Percentiles rank a stretch among this genome's conserved stretches.
Conservation (phyloP, 176 grass and related monocot genomes). For the Oryza nivara region DNA sequence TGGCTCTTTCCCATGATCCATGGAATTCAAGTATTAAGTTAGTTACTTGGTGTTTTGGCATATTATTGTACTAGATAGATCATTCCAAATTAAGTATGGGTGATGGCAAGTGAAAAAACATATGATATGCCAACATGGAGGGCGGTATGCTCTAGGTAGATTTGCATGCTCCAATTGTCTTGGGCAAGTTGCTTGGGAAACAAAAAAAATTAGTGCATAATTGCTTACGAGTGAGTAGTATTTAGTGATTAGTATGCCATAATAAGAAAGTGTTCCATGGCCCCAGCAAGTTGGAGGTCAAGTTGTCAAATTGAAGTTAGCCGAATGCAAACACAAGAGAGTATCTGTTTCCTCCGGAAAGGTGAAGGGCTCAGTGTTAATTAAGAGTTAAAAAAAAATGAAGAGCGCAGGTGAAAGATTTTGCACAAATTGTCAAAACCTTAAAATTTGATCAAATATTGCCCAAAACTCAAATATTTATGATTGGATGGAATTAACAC, state of each 20-base stretch:
- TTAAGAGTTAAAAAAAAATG: too few species aligned
- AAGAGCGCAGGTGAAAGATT: too few species aligned
- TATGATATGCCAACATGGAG: constrained; percentile 9
- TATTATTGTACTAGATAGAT: constrained; percentile 19
- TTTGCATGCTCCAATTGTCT: constrained; percentile 4
- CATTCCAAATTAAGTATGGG: constrained; percentile 38
- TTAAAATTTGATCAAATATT: too few species aligned
- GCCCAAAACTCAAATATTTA: too few species aligned
- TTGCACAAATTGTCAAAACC: too few species aligned
- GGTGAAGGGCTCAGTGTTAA: not conserved
- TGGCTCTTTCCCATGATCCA: constrained; percentile 44
- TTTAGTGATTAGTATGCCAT: not conserved
- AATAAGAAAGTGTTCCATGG: not conserved
- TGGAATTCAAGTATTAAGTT: constrained; percentile 39
- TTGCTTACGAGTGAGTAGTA: constrained; percentile 16
- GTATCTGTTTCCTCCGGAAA: not conserved
- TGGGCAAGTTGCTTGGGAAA: not conserved
- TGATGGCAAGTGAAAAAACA: constrained; percentile 28
- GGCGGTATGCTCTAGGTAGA: constrained; percentile 42
- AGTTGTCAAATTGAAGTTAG: constrained; percentile 16
- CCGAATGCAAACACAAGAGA: not conserved
- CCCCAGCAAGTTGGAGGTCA: constrained; percentile 31
- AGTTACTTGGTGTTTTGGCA: constrained; percentile 12
- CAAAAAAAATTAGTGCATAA: not conserved
- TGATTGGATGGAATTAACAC: too few species aligned